A percentile compares a stretch with the other conserved stretches of the same genome.
Conservation (phyloP, 148 eudicot genomes). For the Vaccinium corymbosum region DNA sequence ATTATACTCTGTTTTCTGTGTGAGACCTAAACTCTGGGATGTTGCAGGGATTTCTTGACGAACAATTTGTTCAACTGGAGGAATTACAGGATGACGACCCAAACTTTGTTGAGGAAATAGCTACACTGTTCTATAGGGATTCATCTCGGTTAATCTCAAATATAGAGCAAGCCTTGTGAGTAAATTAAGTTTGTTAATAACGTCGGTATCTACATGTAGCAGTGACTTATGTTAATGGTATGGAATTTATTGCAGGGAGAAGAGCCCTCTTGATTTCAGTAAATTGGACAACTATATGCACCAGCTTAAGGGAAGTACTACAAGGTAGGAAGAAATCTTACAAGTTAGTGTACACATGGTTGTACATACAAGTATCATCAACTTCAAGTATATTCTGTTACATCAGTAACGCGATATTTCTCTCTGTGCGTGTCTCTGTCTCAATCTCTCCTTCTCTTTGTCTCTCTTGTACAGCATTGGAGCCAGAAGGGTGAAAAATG, state of each 20-base stretch:
- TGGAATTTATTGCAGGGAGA: constrained; percentile 50
- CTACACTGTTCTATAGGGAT: constrained; percentile 73
- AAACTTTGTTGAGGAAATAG: constrained; percentile 89
- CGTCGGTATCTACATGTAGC: neutral
- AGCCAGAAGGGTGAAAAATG: constrained; percentile 78
- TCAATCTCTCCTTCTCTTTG: constrained; percentile 1
- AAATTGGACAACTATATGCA: constrained; percentile 77
- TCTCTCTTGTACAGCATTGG: constrained; percentile 67
- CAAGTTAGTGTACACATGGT: neutral
- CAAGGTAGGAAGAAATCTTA: constrained; percentile 45
- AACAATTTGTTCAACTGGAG: constrained; percentile 86
- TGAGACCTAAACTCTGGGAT: neutral
- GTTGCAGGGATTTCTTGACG: constrained; percentile 76
- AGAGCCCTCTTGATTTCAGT: constrained; percentile 61
- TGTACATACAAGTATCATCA: neutral
- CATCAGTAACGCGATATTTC: neutral
- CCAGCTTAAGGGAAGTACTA: constrained; percentile 89
- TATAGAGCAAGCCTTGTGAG: constrained; percentile 87
- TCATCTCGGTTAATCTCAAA: constrained; percentile 64
- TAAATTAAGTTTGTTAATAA: neutral
- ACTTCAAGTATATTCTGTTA: neutral
- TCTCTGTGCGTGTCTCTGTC: neutral
- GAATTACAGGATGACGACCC: constrained; percentile 95
- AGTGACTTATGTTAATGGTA: neutral
- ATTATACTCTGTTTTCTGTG: neutral